Evolutionary conservation across 306 rosid genomes (phyloP).

Genomic region (Macrotyloma uniflorum): DNA sequence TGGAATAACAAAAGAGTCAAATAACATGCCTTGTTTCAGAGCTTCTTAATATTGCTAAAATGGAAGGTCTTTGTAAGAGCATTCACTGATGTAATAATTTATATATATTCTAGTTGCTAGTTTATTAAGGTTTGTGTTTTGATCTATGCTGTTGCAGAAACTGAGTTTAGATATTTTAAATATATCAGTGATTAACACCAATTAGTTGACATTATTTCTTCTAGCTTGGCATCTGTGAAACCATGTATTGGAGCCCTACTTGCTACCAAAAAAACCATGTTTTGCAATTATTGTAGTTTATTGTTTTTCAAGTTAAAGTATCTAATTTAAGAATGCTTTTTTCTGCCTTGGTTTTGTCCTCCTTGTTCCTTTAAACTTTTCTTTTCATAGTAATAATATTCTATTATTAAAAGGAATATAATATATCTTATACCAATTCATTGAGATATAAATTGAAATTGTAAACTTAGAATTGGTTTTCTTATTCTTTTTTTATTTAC

Average conservation of each 20-base stretch:
- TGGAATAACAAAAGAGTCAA: neutral
- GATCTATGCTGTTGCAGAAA: neutral
- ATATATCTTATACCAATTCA: no score
- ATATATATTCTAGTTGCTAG: neutral
- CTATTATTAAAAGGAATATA: no score
- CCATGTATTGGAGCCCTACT: neutral
- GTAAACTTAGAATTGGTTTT: no score
- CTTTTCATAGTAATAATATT: no score
- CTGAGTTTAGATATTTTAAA: neutral
- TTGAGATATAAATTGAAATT: no score
- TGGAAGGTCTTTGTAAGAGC: neutral
- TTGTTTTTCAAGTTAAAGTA: neutral
- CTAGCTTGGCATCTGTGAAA: neutral
- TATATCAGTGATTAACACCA: neutral
- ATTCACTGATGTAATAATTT: neutral
- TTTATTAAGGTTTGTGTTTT: neutral
- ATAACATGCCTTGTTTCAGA: neutral
- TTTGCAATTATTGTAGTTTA: neutral
- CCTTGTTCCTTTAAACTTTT: neutral
- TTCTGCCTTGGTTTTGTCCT: neutral
- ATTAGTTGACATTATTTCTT: neutral
- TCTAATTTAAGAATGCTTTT: neutral
- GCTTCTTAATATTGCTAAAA: constrained; percentile 3
- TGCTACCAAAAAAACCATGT: neutral
- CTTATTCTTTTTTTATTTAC: no score